Evolutionary conservation across 148 eudicot genomes (phyloP).

Genomic region (Rhododendron ovatum): DNA sequence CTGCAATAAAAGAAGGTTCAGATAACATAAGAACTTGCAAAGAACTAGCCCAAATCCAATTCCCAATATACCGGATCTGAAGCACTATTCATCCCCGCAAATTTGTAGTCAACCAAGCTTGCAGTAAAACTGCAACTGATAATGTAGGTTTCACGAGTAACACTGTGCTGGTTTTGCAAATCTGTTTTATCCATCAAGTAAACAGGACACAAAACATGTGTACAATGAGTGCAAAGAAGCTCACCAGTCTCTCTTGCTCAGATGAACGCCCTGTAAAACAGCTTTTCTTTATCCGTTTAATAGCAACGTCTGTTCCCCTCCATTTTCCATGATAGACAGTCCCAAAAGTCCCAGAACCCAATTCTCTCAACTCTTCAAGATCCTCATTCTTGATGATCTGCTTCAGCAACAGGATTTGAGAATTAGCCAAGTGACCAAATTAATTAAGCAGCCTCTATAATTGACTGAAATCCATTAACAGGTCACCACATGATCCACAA

Average conservation of each 20-base stretch:
- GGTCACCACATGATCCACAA: background rate
- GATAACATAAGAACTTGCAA: background rate
- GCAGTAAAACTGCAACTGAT: background rate
- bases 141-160: background rate
- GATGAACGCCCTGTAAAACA: constrained; percentile 87
- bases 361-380: constrained; percentile 66
- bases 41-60: background rate
- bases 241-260: constrained; percentile 84
- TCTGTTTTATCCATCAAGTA: background rate
- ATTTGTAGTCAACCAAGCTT: background rate
- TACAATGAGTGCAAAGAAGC: constrained; percentile 8
- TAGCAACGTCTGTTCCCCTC: constrained; percentile 78
- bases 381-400: constrained; percentile 65
- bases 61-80: background rate
- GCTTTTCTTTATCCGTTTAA: constrained; percentile 74
- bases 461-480: background rate
- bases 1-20: background rate
- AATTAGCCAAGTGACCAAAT: constrained; percentile 2
- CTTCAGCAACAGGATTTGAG: constrained; percentile 9
- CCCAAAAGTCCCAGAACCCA: constrained; percentile 77
- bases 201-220: background rate
- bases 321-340: constrained; percentile 76
- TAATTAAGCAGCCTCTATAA: background rate
- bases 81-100: background rate
- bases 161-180: background rate